These are phyloP conservation scores for Begonia masoniana DNA, from an alignment of 306 rosid species.

Conservation along the genomic window DNA sequence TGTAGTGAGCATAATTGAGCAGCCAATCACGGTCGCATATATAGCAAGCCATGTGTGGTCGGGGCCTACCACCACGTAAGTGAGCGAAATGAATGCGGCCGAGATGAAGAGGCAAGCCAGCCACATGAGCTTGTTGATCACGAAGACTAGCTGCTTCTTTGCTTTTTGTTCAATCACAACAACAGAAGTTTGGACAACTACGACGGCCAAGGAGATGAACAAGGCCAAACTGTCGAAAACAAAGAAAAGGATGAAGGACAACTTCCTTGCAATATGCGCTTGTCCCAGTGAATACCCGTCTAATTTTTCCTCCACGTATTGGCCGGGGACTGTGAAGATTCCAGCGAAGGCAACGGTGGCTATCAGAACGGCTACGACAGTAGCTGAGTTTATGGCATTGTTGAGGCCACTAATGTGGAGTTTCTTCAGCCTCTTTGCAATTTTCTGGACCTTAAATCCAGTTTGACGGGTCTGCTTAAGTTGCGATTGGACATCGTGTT, in stretches of 20 bases:
- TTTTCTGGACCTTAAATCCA: slow-evolving; percentile 75
- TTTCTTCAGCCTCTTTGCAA: slow-evolving; percentile 84
- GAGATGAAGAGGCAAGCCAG: slow-evolving; percentile 93
- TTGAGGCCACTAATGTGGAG: slow-evolving; percentile 94
- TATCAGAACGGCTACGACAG: slow-evolving; percentile 86
- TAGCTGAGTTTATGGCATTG: slow-evolving; percentile 81
- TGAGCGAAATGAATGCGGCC: slow-evolving; percentile 77
- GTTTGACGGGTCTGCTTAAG: slow-evolving; percentile 90
- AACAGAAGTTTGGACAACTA: slow-evolving; percentile 91
- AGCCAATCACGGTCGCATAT: slow-evolving; percentile 66
- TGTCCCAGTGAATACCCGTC: slow-evolving; percentile 42
- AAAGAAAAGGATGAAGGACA: slow-evolving; percentile 58
- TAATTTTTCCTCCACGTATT: slow-evolving; percentile 41
- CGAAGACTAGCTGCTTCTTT: slow-evolving; percentile 86
- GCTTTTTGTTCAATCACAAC: slow-evolving; percentile 89
- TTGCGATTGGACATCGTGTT: slow-evolving; percentile 83
- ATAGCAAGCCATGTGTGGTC: slow-evolving; percentile 76
- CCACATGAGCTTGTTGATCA: slow-evolving; percentile 99
- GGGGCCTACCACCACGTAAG: slow-evolving; percentile 81
- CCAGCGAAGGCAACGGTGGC: slow-evolving; percentile 99
- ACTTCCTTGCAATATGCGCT: slow-evolving; percentile 52
- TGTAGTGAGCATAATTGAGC: slow-evolving; percentile 84
- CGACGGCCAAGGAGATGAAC: slow-evolving; percentile 93
- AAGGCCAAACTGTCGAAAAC: slow-evolving; percentile 85
- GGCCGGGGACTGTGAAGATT: slow-evolving; percentile 88